Base-by-base conservation (phyloP, 371 early-diverging fungal species). In the Rhizopus sp. region DNA sequence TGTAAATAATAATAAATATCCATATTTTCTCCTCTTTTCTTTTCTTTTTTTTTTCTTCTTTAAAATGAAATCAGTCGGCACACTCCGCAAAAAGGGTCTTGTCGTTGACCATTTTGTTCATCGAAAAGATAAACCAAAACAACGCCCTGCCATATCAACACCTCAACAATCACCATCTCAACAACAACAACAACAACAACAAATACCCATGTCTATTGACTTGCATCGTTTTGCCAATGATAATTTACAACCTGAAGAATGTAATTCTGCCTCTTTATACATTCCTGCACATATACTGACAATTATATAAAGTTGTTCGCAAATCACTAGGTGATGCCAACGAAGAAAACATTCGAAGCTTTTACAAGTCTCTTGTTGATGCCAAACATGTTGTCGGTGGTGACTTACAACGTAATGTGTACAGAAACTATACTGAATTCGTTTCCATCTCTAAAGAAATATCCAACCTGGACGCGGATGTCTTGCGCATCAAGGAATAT, bases 361-460 rank as follows among this genome's bases (percentile, higher is more conserved):
- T 86, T 51, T 77, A 83, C 52, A 70, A 73, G 48, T 74, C 84
- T 7, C 73, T 93, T 10, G 75, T 77, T 29, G 88, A 88, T 51
- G 87, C 95, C 12, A 89, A 90, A 60, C 87, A 88, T 33, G 73
- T 83, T 6, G 92, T 93, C 7, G 91, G 94, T 10, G 82, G 75
- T 13, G 92, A 92, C 62, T 70, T 96, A 35, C 95, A 95, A 44
- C 83, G 89, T 51, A 94, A 93, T 64, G 94, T 97, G 41, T 94
- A 90, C 72, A 87, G 86, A 60, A 96, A 96, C 77, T 96, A 97
- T 69, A 86, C 85, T 41, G 94, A 95, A 64, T 97, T 97, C 72
- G 93, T 97, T 23, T 85, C 85, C 30, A 95, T 97, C 49, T 92
- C 95, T 15, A 94, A 96, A 66, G 98, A 97, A 69, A 93, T 97